A percentile compares a stretch with the other conserved stretches of the same genome.
phyloP scores from a whole-genome alignment of 805 yeast species.

The Saccharomycopsis selenospora region DNA sequence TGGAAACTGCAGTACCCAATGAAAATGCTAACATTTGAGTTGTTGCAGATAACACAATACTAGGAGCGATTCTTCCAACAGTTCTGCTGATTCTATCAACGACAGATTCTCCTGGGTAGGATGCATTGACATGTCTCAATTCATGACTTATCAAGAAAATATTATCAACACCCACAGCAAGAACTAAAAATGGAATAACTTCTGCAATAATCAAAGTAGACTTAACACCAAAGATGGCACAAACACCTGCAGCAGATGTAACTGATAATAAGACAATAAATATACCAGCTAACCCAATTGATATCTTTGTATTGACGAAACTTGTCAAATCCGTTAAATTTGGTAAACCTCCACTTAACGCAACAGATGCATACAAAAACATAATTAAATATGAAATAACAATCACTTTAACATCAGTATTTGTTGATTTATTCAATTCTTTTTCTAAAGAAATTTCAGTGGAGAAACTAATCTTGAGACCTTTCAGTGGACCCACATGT shows the following conservation, averaged over 20 bases:
- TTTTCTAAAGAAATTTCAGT: slow-evolving; percentile 81
- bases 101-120: slow-evolving; percentile 40
- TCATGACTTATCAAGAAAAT: slow-evolving; percentile 83
- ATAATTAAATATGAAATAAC: slow-evolving; percentile 70
- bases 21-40: slow-evolving; percentile 76
- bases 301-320: slow-evolving; percentile 49
- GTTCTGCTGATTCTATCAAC: slow-evolving; percentile 58
- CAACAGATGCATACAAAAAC: slow-evolving; percentile 83
- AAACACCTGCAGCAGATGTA: slow-evolving; percentile 72
- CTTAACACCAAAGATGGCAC: slow-evolving; percentile 67
- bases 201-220: slow-evolving; percentile 92
- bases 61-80: slow-evolving; percentile 75
- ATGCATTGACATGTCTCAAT: slow-evolving; percentile 45
- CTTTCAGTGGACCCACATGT: slow-evolving; percentile 39
- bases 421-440: slow-evolving; percentile 75
- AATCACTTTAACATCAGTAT: slow-evolving; percentile 67
- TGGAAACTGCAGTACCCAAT: slow-evolving; percentile 71
- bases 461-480: slow-evolving; percentile 61
- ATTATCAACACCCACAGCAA: slow-evolving; percentile 96
- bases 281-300: slow-evolving; percentile 80
- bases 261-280: slow-evolving; percentile 76
- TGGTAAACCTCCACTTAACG: slow-evolving; percentile 59
- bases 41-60: slow-evolving; percentile 68
- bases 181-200: slow-evolving; percentile 85
- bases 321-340: slow-evolving; percentile 26